Evolutionary conservation across 192 early-diverging fungal genomes (phyloP).

Genomic region (Umbelopsis vinacea): DNA sequence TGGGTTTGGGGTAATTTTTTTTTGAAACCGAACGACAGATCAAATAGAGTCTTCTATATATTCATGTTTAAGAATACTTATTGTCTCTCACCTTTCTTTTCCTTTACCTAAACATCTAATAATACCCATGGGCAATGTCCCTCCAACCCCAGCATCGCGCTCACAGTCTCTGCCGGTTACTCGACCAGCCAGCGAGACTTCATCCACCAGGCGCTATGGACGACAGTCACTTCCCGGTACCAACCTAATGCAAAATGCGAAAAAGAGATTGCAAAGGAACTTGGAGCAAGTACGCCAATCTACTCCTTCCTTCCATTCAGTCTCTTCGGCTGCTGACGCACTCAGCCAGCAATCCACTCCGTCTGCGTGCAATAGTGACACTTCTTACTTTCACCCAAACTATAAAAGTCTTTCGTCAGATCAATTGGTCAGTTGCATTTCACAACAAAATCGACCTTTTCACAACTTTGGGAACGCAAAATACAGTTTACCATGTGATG

Average conservation of each 20-base stretch:
- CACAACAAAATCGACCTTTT: neutral
- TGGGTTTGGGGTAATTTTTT: neutral
- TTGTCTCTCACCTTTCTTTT: neutral
- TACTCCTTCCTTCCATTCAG: neutral
- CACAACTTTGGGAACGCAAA: slow-evolving; percentile 1
- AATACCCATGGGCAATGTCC: slow-evolving; percentile 13
- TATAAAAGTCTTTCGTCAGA: neutral
- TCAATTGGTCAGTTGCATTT: neutral
- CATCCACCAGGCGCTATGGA: neutral
- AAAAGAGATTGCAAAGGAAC: neutral
- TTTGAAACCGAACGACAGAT: too few relatives aligned
- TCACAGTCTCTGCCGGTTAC: neutral
- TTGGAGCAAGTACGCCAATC: neutral
- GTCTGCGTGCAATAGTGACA: neutral
- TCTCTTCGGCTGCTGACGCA: neutral
- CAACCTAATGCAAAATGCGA: neutral
- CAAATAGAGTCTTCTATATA: too few relatives aligned
- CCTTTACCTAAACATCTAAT: neutral
- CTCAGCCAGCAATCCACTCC: neutral
- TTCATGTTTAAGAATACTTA: neutral
- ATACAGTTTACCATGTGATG: slow-evolving; percentile 36
- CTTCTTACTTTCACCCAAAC: neutral
- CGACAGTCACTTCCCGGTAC: neutral
- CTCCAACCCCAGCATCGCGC: neutral
- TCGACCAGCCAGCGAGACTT: neutral